Evolutionary conservation across 1,284 basidiomycete species (phyloP).

Genomic region (Trichosporon faecale): DNA sequence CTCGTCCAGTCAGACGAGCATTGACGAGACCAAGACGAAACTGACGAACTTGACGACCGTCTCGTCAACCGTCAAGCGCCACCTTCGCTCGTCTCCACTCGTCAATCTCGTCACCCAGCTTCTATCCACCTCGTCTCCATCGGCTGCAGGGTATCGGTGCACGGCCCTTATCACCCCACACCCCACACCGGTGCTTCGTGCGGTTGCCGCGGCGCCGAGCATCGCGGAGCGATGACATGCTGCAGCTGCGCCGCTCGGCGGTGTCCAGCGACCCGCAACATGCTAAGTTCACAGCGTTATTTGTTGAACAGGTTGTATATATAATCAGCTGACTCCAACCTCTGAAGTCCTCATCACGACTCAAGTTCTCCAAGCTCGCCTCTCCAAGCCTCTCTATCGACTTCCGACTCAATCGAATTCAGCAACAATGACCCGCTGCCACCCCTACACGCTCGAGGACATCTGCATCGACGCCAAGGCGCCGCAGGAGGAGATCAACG

Average conservation of each 20-base stretch:
- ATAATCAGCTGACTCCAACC: neutral
- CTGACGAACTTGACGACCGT: neutral
- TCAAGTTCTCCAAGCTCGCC: neutral
- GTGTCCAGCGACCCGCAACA: neutral
- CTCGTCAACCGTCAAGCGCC: neutral
- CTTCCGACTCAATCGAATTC: neutral
- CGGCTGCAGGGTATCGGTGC: neutral
- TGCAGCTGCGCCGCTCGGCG: neutral
- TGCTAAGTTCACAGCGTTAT: neutral
- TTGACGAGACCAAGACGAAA: neutral
- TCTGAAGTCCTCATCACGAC: neutral
- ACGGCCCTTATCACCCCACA: neutral
- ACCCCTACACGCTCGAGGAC: slow-evolving; percentile 25
- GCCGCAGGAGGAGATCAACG: slow-evolving; percentile 27
- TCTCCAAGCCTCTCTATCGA: neutral
- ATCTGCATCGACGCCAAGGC: slow-evolving; percentile 24
- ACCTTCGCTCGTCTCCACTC: neutral
- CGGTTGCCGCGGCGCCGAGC: neutral
- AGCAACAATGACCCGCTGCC: slow-evolving; percentile 19
- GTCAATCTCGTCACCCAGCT: neutral
- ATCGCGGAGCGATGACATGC: neutral
- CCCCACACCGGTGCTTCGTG: neutral
- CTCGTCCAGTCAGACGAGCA: neutral
- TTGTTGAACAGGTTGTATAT: neutral
- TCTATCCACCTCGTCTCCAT: neutral